Evolutionary conservation across 495 filamentous ascomycete genomes (phyloP).

Genomic region (Bathelium albidoporum): DNA sequence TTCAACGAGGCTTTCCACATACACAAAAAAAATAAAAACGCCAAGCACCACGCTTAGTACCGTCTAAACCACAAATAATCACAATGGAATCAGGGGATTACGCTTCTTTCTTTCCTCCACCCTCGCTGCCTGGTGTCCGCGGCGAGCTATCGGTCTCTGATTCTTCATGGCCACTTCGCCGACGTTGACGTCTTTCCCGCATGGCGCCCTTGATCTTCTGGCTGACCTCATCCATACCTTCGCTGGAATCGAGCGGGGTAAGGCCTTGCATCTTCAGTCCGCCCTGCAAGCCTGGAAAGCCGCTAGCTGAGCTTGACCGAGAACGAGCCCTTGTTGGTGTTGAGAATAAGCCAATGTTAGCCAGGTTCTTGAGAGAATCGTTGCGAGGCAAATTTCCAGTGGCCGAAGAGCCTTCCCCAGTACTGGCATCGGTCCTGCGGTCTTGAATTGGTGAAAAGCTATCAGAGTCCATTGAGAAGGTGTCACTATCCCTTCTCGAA

Average conservation of each 20-base stretch:
- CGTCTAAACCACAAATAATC: neutral
- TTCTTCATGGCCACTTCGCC: constrained; percentile 54
- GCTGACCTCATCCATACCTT: constrained; percentile 70
- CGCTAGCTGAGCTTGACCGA: constrained; percentile 53
- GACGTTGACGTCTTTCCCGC: constrained; percentile 67
- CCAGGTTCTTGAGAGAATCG: constrained; percentile 85
- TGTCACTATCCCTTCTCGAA: constrained; percentile 6
- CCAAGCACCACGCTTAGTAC: neutral
- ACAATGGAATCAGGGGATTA: neutral
- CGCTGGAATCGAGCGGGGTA: constrained; percentile 60
- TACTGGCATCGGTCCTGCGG: constrained; percentile 10
- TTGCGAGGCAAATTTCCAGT: constrained; percentile 62
- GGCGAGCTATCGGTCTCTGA: constrained; percentile 23
- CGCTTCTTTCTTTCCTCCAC: constrained; percentile 6
- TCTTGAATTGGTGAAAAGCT: constrained; percentile 13
- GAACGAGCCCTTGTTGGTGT: constrained; percentile 61
- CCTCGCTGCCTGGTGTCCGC: constrained; percentile 12
- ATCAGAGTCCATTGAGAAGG: constrained; percentile 11
- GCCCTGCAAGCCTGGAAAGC: constrained; percentile 42
- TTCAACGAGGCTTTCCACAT: neutral
- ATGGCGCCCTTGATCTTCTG: constrained; percentile 80
- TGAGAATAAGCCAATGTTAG: constrained; percentile 77
- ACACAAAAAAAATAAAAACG: no score
- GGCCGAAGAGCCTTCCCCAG: constrained; percentile 28
- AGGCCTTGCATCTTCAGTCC: constrained; percentile 61